Percentiles rank a stretch among this genome's conserved stretches.
phyloP scores from a whole-genome alignment of 2,329 filamentous ascomycete genomes.

The Amauroascus niger region DNA sequence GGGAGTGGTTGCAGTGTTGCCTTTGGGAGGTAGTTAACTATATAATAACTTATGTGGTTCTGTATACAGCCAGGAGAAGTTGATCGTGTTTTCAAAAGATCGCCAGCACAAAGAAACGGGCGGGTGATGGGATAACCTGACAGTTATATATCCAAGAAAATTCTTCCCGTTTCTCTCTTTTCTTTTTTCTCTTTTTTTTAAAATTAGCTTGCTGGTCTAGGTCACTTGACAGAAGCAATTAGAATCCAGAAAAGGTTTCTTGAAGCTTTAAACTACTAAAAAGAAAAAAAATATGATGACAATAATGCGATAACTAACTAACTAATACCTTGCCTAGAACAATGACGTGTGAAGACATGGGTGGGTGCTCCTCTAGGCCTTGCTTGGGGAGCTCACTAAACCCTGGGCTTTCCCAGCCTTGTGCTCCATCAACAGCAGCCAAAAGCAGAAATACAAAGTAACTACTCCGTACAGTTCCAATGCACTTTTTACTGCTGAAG shows the following conservation, averaged over 20 bases:
- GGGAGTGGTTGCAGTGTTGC: background rate
- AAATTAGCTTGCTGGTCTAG: background rate
- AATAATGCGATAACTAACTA: no score
- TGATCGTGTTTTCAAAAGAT: background rate
- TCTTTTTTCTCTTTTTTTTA: background rate
- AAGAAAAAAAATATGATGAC: background rate
- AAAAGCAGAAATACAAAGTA: no score
- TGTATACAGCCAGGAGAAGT: no score
- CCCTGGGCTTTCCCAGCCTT: no score
- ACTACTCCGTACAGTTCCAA: no score
- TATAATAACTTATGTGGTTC: no score
- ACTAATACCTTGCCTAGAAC: background rate
- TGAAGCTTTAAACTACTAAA: background rate
- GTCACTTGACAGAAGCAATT: slow-evolving; percentile 1
- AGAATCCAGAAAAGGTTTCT: slow-evolving; percentile 1
- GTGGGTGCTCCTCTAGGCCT: background rate
- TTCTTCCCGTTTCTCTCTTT: no score
- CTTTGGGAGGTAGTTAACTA: no score
- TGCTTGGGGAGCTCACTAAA: background rate
- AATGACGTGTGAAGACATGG: slow-evolving; percentile 4
- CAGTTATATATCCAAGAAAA: slow-evolving; percentile 3
- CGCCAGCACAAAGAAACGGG: background rate
- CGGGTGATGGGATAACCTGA: background rate
- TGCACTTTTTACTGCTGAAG: no score
- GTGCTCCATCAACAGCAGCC: no score